phyloP scores from a whole-genome alignment of 225 moss, liverwort and hornwort genomes.

The Pseudisothecium myosuroides region DNA sequence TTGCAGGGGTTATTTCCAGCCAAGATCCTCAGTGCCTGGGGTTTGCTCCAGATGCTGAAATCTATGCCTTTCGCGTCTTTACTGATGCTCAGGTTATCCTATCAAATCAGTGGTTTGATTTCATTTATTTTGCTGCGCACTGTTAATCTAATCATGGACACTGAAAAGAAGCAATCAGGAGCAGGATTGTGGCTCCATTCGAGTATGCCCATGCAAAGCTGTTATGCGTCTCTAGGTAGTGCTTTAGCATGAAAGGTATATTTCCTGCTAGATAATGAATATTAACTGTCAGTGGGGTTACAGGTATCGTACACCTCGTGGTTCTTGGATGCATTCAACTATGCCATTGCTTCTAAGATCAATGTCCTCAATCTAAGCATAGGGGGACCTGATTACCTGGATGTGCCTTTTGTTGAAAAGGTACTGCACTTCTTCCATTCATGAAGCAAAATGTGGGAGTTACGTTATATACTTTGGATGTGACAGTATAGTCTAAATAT shows the following conservation, averaged over 20 bases:
- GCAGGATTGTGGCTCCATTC: not conserved
- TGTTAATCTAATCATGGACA: not conserved
- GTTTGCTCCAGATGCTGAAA: constrained; percentile 93
- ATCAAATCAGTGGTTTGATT: not conserved
- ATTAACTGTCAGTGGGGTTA: constrained; percentile 35
- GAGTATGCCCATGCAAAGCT: not conserved
- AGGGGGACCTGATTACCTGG: constrained; percentile 93
- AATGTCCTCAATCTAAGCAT: constrained; percentile 98
- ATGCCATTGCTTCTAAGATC: constrained; percentile 89
- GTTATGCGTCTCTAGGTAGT: not conserved
- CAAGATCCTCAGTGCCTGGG: constrained; percentile 93
- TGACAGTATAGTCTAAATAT: not conserved
- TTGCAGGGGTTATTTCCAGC: constrained; percentile 92
- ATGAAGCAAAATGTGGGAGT: not conserved
- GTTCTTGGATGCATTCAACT: constrained; percentile 99
- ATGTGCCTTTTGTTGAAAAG: constrained; percentile 94
- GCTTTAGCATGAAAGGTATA: not conserved
- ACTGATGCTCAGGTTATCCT: constrained; percentile 89
- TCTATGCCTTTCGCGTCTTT: constrained; percentile 92
- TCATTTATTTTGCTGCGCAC: not conserved
- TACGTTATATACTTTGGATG: not conserved
- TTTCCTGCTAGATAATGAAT: constrained; percentile 6
- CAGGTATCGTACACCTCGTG: constrained; percentile 98
- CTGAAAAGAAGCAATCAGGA: not conserved
- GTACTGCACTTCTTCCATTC: constrained; percentile 12